phyloP scores from a whole-genome alignment of 1,139 yeast genomes.

The Yamadazyma siamensis region DNA sequence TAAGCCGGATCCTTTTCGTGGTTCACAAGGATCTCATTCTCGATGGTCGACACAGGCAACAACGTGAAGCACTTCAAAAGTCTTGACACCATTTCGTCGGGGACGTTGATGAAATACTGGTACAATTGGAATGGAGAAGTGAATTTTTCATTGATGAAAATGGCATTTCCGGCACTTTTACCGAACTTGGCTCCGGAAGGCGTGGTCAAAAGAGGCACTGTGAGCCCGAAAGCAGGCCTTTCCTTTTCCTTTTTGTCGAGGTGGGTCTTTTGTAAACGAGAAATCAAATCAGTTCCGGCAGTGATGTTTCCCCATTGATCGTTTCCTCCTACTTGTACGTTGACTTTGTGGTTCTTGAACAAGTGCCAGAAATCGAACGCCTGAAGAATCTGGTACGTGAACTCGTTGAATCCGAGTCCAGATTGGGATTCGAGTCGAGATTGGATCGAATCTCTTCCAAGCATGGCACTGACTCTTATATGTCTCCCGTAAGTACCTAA shows the following conservation, averaged over 20 bases:
- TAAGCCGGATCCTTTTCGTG: constrained; percentile 60
- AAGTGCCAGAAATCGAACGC: constrained; percentile 93
- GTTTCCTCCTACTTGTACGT: constrained; percentile 89
- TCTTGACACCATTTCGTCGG: constrained; percentile 71
- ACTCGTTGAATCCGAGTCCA: constrained; percentile 92
- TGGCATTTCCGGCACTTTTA: constrained; percentile 95
- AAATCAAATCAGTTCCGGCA: constrained; percentile 88
- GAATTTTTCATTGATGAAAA: constrained; percentile 69
- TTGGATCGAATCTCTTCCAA: constrained; percentile 84
- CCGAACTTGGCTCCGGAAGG: constrained; percentile 94
- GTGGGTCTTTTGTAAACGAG: constrained; percentile 45
- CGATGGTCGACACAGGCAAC: constrained; percentile 61
- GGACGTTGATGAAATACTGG: constrained; percentile 78
- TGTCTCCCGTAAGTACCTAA: constrained; percentile 73
- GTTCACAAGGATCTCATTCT: constrained; percentile 39
- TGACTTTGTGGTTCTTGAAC: constrained; percentile 55
- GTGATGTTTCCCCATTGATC: constrained; percentile 99
- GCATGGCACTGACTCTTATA: constrained; percentile 82
- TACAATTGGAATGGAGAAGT: constrained; percentile 82
- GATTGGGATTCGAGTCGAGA: constrained; percentile 62
- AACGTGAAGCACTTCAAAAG: constrained; percentile 77
- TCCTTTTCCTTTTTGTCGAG: constrained; percentile 10
- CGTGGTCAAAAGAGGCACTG: constrained; percentile 88
- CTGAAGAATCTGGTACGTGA: constrained; percentile 86
- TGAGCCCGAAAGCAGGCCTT: constrained; percentile 61